phyloP scores from a whole-genome alignment of 129 eudicot species.

The Erigeron canadensis region DNA sequence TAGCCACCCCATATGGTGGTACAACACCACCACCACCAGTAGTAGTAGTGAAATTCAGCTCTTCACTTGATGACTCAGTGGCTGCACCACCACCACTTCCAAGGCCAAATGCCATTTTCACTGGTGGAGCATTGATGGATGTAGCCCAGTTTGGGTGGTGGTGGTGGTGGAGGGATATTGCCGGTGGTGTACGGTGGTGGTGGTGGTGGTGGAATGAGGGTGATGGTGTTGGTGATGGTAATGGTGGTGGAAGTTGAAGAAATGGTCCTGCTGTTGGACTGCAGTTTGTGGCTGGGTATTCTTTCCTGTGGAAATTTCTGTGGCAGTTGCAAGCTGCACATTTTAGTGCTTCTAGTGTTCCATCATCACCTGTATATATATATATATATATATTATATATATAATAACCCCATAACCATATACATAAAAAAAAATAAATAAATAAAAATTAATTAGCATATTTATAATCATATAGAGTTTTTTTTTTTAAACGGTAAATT shows the following conservation, averaged over 20 bases:
- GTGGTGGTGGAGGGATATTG: slow-evolving; percentile 25
- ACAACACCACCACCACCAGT: slow-evolving; percentile 23
- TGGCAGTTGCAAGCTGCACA: slow-evolving; percentile 98
- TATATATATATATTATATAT: too few species aligned
- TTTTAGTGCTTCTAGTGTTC: slow-evolving; percentile 81
- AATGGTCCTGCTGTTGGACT: slow-evolving; percentile 44
- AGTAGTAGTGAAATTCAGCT: slow-evolving; percentile 52
- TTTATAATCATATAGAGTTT: too few species aligned
- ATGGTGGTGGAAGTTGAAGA: slow-evolving; percentile 62
- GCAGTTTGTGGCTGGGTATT: slow-evolving; percentile 31
- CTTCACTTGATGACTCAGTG: slow-evolving; percentile 77
- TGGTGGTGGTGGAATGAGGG: slow-evolving; percentile 49
- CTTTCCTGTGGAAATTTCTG: slow-evolving; percentile 95
- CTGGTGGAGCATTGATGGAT: slow-evolving; percentile 52
- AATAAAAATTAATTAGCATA: too few species aligned
- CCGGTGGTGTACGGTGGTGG: slow-evolving; percentile 41
- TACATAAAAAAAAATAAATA: too few species aligned
- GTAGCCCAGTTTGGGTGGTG: slow-evolving; percentile 50
- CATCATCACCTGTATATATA: slow-evolving; percentile 83
- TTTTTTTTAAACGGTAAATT: too few species aligned
- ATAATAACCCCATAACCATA: too few species aligned
- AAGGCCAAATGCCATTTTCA: slow-evolving; percentile 57
- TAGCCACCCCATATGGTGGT: slow-evolving; percentile 48
- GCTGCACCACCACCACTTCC: slow-evolving; percentile 34
- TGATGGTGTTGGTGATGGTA: slow-evolving; percentile 51